These are phyloP conservation scores for Starmerella gropengiesseri DNA, from an alignment of 805 yeast genomes.

Conservation along the genomic window DNA sequence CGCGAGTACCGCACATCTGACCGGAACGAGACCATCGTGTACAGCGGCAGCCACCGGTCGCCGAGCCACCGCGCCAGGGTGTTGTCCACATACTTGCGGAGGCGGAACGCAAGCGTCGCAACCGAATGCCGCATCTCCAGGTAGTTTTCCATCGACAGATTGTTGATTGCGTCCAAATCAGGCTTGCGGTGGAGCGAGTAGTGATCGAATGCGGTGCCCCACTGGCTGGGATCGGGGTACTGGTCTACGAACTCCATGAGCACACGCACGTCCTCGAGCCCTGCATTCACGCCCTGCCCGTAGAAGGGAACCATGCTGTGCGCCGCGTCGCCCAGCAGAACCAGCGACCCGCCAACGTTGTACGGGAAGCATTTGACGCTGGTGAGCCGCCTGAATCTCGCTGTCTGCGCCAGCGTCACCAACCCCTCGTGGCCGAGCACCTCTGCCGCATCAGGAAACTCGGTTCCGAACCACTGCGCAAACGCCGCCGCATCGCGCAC, in stretches of 20 bases:
- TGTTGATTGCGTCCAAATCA: slow-evolving; percentile 66
- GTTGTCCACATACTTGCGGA: slow-evolving; percentile 61
- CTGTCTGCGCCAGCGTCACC: slow-evolving; percentile 37
- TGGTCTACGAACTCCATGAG: slow-evolving; percentile 39
- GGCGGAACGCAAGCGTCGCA: slow-evolving; percentile 44
- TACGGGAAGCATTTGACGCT: slow-evolving; percentile 63
- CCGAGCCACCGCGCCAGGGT: slow-evolving; percentile 47
- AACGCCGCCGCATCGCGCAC: slow-evolving; percentile 32
- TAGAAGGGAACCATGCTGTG: slow-evolving; percentile 97
- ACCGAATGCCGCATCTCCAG: slow-evolving; percentile 81
- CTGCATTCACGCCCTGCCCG: slow-evolving; percentile 96
- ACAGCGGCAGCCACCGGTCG: slow-evolving; percentile 70
- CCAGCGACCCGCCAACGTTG: slow-evolving; percentile 48
- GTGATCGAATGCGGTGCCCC: slow-evolving; percentile 41
- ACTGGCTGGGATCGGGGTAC: slow-evolving; percentile 8
- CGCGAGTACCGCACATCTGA: slow-evolving; percentile 67
- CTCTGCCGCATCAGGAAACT: slow-evolving; percentile 66
- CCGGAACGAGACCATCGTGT: slow-evolving; percentile 86
- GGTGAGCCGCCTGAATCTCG: slow-evolving; percentile 71
- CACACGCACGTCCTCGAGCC: slow-evolving; percentile 78
- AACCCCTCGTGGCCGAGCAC: slow-evolving; percentile 54
- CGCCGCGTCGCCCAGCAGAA: slow-evolving; percentile 85
- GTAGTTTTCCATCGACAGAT: slow-evolving; percentile 71
- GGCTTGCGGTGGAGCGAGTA: slow-evolving; percentile 48
- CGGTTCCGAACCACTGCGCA: slow-evolving; percentile 41